These are phyloP conservation scores for Leishmania lainsoni DNA, from an alignment of 208 protist species.

Conservation along the genomic window DNA sequence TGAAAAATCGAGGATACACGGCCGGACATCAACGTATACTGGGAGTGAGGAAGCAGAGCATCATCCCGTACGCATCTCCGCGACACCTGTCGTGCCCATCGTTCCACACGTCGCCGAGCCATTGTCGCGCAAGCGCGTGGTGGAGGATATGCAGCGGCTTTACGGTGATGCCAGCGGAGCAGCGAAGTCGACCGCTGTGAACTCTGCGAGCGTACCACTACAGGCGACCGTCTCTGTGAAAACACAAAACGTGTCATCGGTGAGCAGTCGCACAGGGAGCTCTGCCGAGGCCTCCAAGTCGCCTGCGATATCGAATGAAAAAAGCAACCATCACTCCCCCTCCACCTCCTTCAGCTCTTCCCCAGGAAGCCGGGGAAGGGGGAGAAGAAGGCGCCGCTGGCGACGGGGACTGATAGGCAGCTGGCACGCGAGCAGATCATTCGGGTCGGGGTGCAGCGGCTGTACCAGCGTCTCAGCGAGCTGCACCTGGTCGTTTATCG, in stretches of 20 bases:
- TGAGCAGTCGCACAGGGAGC: not conserved
- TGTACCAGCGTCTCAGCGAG: conserved; percentile 61
- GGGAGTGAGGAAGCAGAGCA: not conserved
- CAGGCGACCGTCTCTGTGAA: not conserved
- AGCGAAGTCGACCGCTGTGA: not conserved
- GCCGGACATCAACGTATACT: not conserved
- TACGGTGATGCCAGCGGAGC: conserved; percentile 12
- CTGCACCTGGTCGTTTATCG: conserved; percentile 57
- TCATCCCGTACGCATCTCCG: conserved; percentile 24
- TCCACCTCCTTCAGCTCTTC: conserved; percentile 3
- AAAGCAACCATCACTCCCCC: conserved; percentile 10
- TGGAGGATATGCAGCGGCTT: conserved; percentile 33
- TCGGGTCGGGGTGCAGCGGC: conserved; percentile 53
- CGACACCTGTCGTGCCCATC: conserved; percentile 68
- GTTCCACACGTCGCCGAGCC: conserved; percentile 38
- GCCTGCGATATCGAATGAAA: conserved; percentile 11
- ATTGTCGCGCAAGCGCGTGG: conserved; percentile 30
- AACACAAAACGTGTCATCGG: not conserved
- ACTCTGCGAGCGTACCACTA: not conserved
- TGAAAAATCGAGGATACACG: not conserved
- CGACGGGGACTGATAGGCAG: conserved; percentile 12
- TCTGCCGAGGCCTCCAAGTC: not conserved
- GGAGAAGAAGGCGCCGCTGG: conserved; percentile 13
- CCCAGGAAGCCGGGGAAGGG: conserved; percentile 24
- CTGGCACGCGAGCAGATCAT: conserved; percentile 64